phyloP scores from a whole-genome alignment of 2,329 filamentous ascomycete genomes.

The Pseudogymnoascus verrucosus region DNA sequence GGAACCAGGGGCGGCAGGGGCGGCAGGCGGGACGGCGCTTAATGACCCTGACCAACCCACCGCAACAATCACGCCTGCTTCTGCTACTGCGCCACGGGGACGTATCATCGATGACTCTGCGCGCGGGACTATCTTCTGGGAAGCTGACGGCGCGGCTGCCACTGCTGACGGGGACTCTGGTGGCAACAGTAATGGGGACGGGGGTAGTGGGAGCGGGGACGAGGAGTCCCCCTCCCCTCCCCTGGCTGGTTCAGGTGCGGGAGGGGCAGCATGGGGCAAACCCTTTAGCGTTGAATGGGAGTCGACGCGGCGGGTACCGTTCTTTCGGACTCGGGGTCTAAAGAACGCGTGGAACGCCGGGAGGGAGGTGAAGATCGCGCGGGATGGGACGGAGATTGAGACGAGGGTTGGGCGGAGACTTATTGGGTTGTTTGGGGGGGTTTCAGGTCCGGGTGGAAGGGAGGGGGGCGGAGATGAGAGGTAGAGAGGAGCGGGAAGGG shows the following conservation, averaged over 20 bases:
- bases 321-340: conserved; percentile 79
- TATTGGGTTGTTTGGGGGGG: conserved; percentile 66
- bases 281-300: conserved; percentile 90
- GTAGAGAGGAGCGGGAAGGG: background rate
- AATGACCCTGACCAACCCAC: conserved; percentile 62
- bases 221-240: conserved; percentile 26
- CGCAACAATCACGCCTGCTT: conserved; percentile 72
- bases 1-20: background rate
- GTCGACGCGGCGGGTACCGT: conserved; percentile 73
- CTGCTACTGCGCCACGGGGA: conserved; percentile 69
- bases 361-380: conserved; percentile 88
- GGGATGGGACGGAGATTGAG: conserved; percentile 90
- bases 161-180: conserved; percentile 40
- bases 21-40: conserved; percentile 44
- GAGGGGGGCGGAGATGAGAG: background rate
- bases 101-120: conserved; percentile 88
- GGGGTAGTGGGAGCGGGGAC: conserved; percentile 31
- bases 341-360: conserved; percentile 95
- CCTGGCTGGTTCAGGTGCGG: conserved; percentile 22
- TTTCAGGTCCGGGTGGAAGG: background rate
- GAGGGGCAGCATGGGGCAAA: conserved; percentile 63
- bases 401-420: conserved; percentile 69
- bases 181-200: conserved; percentile 21
- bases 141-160: conserved; percentile 58
- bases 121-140: conserved; percentile 96